Conservation (phyloP, 2,329 filamentous ascomycete genomes). For the Pleomassaria siparia region DNA sequence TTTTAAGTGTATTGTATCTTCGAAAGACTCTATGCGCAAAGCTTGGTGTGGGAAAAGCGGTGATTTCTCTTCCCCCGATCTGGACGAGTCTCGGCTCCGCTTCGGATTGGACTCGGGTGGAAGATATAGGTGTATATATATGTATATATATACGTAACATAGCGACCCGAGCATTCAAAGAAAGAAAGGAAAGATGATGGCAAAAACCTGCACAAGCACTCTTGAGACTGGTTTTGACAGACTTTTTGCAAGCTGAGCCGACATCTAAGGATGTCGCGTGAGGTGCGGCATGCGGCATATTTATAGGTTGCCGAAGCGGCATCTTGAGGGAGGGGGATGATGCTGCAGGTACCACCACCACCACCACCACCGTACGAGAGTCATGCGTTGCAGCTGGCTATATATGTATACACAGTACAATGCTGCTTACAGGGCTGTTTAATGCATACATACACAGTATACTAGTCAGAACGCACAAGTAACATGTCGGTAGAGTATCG, state of each 20-base stretch:
- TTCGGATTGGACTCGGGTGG: not conserved
- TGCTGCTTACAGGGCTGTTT: not conserved
- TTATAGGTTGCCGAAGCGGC: constrained; percentile 8
- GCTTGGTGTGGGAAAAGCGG: not conserved
- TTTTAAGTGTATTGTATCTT: not conserved
- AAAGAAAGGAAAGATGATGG: no score
- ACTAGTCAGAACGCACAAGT: no score
- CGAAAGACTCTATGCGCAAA: not conserved
- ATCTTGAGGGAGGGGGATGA: not conserved
- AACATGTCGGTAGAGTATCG: no score
- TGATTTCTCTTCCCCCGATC: not conserved
- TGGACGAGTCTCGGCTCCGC: not conserved
- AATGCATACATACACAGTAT: not conserved
- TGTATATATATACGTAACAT: no score
- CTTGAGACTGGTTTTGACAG: not conserved
- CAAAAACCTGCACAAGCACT: no score
- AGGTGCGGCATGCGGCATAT: constrained; percentile 7
- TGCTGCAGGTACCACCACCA: not conserved
- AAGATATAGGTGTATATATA: not conserved
- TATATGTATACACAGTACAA: no score
- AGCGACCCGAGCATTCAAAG: not conserved
- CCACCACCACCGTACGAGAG: not conserved
- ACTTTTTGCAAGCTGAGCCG: not conserved
- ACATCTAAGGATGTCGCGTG: not conserved
- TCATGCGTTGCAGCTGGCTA: not conserved